A percentile compares a stretch with the other conserved stretches of the same genome.
These are phyloP conservation scores for Coprinopsis strossmayeri DNA, from an alignment of 768 basidiomycete genomes.

Conservation along the genomic window DNA sequence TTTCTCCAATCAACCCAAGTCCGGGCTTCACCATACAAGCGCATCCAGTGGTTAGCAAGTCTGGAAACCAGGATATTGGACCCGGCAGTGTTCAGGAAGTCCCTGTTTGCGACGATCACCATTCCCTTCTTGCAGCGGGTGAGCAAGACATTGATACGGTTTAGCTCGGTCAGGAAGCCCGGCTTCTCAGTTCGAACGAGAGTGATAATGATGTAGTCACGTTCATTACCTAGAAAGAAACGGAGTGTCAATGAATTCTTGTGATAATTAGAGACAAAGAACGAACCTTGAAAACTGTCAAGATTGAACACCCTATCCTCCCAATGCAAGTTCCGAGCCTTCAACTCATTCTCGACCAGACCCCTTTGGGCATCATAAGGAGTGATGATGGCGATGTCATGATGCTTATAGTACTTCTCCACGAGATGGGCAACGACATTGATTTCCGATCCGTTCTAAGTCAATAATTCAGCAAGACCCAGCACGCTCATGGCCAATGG, in stretches of 20 bases:
- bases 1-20: constrained; percentile 27
- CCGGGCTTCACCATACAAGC: constrained; percentile 2
- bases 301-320: constrained; percentile 40
- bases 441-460: constrained; percentile 37
- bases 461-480: neutral
- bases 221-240: constrained; percentile 6
- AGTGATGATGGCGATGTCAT: constrained; percentile 41
- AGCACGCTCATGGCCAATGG: neutral
- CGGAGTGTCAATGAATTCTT: neutral
- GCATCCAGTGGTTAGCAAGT: constrained; percentile 23
- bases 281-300: constrained; percentile 48
- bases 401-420: constrained; percentile 28
- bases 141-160: constrained; percentile 49
- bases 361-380: constrained; percentile 50
- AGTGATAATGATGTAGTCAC: constrained; percentile 18
- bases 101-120: constrained; percentile 38
- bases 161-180: constrained; percentile 39
- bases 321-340: constrained; percentile 28
- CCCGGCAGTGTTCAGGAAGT: constrained; percentile 30
- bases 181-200: constrained; percentile 34
- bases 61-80: constrained; percentile 35
- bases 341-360: constrained; percentile 29
- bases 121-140: constrained; percentile 42
- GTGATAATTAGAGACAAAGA: neutral
- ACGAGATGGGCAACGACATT: constrained; percentile 35